Conservation (phyloP, 2,329 filamentous ascomycete genomes). For the Alternaria gansuensis region DNA sequence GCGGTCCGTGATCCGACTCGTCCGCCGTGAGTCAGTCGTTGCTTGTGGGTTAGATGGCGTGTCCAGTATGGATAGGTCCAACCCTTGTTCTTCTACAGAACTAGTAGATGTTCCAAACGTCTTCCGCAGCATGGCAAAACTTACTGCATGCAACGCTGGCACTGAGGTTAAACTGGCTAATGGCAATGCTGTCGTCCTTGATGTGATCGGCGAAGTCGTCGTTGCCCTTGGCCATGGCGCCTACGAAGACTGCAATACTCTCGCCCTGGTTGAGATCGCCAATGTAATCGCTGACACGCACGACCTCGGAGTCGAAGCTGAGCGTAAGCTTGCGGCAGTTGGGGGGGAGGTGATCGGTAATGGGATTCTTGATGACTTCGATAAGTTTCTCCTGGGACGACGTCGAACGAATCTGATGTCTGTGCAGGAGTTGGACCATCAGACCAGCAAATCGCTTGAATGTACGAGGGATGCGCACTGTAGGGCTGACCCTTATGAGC, state of each 20-base stretch:
- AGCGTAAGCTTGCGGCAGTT: conserved; percentile 98
- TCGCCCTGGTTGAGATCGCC: conserved; percentile 79
- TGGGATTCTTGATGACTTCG: conserved; percentile 97
- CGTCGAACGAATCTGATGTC: conserved; percentile 93
- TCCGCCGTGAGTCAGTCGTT: conserved; percentile 35
- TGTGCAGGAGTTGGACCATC: conserved; percentile 97
- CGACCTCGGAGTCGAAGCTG: conserved; percentile 89
- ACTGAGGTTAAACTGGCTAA: conserved; percentile 97
- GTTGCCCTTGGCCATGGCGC: conserved; percentile 96
- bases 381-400: conserved; percentile 97
- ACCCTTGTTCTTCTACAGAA: conserved; percentile 11
- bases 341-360: conserved; percentile 93
- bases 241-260: conserved; percentile 97
- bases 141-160: conserved; percentile 99
- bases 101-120: conserved; percentile 93
- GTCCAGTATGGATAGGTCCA: conserved; percentile 38
- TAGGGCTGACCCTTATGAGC: conserved; percentile 97
- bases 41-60: conserved; percentile 36
- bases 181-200: conserved; percentile 97
- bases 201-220: conserved; percentile 95
- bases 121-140: conserved; percentile 97
- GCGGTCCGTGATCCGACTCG: conserved; percentile 28
- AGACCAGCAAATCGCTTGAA: conserved; percentile 99
- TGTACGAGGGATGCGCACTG: conserved; percentile 94
- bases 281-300: conserved; percentile 89